Evolutionary conservation across 257 asterid genomes (phyloP).

Genomic region (Ballota nigra): DNA sequence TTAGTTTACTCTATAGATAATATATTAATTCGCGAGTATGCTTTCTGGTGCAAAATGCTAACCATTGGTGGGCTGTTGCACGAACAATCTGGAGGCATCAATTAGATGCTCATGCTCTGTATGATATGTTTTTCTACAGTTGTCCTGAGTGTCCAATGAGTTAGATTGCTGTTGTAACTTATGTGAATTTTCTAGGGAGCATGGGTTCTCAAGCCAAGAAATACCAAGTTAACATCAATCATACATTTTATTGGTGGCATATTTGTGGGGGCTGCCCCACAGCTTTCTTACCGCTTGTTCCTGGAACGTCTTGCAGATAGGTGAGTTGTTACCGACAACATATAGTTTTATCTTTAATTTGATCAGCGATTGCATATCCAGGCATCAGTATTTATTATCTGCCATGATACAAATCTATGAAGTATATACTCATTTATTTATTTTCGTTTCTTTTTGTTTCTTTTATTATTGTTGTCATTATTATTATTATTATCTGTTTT

Average conservation of each 20-base stretch:
- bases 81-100: constrained; percentile 7
- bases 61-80: not conserved
- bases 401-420: not conserved
- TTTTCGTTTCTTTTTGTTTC: not conserved
- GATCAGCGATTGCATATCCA: not conserved
- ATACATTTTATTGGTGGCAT: constrained; percentile 92
- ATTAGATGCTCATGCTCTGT: not conserved
- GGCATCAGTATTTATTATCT: not conserved
- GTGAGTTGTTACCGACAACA: constrained; percentile 38
- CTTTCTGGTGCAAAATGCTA: not conserved
- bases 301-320: constrained; percentile 82
- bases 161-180: constrained; percentile 14
- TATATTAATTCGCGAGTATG: not conserved
- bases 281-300: constrained; percentile 87
- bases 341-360: not conserved
- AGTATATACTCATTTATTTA: not conserved
- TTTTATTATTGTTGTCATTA: not conserved
- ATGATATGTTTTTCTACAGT: constrained; percentile 1
- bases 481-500: not conserved
- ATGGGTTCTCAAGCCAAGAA: constrained; percentile 80
- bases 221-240: constrained; percentile 47
- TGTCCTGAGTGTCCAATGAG: not conserved
- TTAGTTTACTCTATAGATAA: not conserved
- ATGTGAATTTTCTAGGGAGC: constrained; percentile 59
- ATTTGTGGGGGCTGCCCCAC: constrained; percentile 99